These are phyloP conservation scores for Sphagnurus paluster DNA, from an alignment of 1,284 basidiomycete species.

Conservation along the genomic window DNA sequence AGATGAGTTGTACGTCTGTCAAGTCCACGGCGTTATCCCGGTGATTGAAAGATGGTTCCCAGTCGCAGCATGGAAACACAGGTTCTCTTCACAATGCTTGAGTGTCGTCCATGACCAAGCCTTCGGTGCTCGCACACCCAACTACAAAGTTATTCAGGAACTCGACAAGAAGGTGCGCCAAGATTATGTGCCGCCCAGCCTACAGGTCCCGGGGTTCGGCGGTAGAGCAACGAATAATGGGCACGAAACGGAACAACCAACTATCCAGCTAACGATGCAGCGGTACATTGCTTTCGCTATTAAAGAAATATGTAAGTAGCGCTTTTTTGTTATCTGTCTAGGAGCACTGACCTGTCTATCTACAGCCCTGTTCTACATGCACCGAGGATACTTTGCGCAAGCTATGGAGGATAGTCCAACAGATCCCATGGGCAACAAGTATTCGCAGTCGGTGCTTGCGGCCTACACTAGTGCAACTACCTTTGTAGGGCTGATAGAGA, in stretches of 20 bases:
- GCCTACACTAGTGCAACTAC: constrained; percentile 66
- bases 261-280: constrained; percentile 61
- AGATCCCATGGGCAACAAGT: constrained; percentile 70
- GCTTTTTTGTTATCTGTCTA: not conserved
- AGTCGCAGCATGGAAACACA: constrained; percentile 69
- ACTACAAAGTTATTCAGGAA: constrained; percentile 59
- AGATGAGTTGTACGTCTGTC: constrained; percentile 64
- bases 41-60: constrained; percentile 9
- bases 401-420: constrained; percentile 60
- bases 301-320: constrained; percentile 57
- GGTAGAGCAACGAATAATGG: constrained; percentile 46
- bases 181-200: constrained; percentile 61
- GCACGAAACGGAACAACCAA: constrained; percentile 43
- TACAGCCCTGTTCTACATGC: constrained; percentile 68
- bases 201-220: constrained; percentile 65
- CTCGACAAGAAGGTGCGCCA: constrained; percentile 62
- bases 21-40: constrained; percentile 4
- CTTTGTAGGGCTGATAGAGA: constrained; percentile 64
- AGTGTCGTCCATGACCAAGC: constrained; percentile 64
- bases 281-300: constrained; percentile 63
- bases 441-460: constrained; percentile 65
- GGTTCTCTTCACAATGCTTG: constrained; percentile 59
- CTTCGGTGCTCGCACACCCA: constrained; percentile 60
- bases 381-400: constrained; percentile 70
- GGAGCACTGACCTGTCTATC: not conserved